Conservation (phyloP, 345 rosid genomes). For the Arabis hirsuta region DNA sequence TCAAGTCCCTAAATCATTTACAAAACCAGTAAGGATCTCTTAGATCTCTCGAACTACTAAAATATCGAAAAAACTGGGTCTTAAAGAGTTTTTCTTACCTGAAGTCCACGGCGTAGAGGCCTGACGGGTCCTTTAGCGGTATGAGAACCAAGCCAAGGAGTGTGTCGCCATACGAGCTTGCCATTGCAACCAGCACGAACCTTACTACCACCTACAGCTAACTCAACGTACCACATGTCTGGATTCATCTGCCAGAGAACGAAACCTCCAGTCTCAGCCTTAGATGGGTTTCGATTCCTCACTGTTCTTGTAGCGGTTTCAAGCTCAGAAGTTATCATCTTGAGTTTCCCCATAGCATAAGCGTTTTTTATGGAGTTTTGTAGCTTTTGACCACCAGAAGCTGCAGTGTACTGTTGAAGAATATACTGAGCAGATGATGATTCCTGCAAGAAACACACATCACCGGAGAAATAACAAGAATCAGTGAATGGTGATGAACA, state of each 20-base stretch:
- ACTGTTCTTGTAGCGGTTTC: conserved; percentile 76
- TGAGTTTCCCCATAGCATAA: conserved; percentile 88
- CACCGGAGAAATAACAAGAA: neutral
- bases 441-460: conserved; percentile 53
- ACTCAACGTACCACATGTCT: conserved; percentile 95
- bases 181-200: conserved; percentile 95
- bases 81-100: conserved; percentile 47
- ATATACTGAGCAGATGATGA: conserved; percentile 92
- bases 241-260: conserved; percentile 99
- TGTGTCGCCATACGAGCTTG: conserved; percentile 90
- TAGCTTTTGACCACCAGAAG: conserved; percentile 86
- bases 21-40: conserved; percentile 18
- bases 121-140: conserved; percentile 91
- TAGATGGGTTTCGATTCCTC: conserved; percentile 61
- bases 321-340: conserved; percentile 76
- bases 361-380: conserved; percentile 80
- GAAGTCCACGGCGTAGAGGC: conserved; percentile 90
- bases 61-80: neutral
- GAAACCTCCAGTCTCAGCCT: conserved; percentile 79
- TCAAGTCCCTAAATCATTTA: conserved; percentile 74
- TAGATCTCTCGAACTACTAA: neutral
- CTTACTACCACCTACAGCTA: conserved; percentile 83
- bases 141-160: conserved; percentile 93
- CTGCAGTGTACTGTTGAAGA: conserved; percentile 87
- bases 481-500: conserved; percentile 19